Base-by-base conservation (phyloP, 768 basidiomycete species). In the Holtermannia corniformis region DNA sequence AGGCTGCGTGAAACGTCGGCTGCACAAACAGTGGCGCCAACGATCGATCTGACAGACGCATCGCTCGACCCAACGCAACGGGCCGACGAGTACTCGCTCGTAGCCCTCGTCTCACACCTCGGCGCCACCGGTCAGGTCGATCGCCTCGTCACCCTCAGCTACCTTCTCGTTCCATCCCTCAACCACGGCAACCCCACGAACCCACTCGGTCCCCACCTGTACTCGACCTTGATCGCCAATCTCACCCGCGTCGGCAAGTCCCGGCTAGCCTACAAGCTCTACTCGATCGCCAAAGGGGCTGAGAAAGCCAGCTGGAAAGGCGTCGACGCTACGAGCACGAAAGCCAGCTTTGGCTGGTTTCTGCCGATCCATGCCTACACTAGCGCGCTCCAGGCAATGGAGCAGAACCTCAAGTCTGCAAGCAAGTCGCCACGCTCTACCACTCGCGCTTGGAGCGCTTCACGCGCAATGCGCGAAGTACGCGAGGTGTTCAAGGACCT, bases 241-340 rank as follows among this genome's bases (percentile, higher is more conserved):
- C 47, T 63, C 11, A 41, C 56, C 24, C 61, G 61, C 26, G 44
- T 48, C 4, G 58, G 57, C 16, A 52, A 45, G 5, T 58, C 61
- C 5, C 48, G 55, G 2, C 40, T 65, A 3, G 62, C 59, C 13
- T 59, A 63, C 41, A 41, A 61, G n/a, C 49, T 69, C 1, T 69
- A 50, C 49, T 28, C 25, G 12, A 44, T 63, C 11, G 64, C 63
- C 7, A 24, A 59, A 19, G 47, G 51, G 16, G 58, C 59, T 1
- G 64, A 69, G 32, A 40, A 47, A 20, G 32, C 32, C 10, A 37
- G 32, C 16, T 37, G 32, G 32, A 16, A 16, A 7, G 32, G 16
- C 10, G 32, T 37, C 10, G 16, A 7, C 16, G 10, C 32, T 37
- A 7, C 16, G 32, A 7, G 10, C 16, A 7, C 32, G 32, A 16